Base-by-base conservation (phyloP, 352 stramenopile species). In the Phytophthora pistaciae region DNA sequence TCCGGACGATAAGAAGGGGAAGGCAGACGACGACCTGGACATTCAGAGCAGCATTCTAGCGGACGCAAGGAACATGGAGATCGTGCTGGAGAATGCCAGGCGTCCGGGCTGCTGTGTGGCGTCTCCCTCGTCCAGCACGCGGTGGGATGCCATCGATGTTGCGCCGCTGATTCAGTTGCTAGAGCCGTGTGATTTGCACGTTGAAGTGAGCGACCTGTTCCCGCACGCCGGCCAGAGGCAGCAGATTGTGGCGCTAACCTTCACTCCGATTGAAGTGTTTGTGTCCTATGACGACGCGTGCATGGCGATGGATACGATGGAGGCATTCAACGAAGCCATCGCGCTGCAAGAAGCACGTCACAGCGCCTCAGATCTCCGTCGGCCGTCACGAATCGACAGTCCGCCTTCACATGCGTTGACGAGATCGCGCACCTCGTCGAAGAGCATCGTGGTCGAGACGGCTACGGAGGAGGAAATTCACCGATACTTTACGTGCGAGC, bases 201-300 rank as follows among this genome's bases (percentile, higher is more conserved):
- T 92, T 3, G 84, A 92, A 57, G 70, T 93, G 18, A 92, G 73
- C 25, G 83, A 93, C 49, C 44, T 95, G 48, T 90, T 91, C 56
- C 83, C 88, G 0, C 75, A 91, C 42, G 84, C 82, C 5, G 76
- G 81, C 5, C 84, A 93, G 54, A 75, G 85, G 6, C 89, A 96
- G 49, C 87, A 95, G 36, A 94, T 93, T 74, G 70, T 94, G 13
- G 75, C 85, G 16, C 64, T 96, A 20, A 79, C 64, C 13, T 90
- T 96, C 64, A 93, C 83, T 55, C 84, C 89, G 5, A 90, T 96
- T 50, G 81, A 94, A 70, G 79, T 94, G 7, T 96, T 91, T 42
- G 68, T 88, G 6, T 96, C 89, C 7, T 93, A 96, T 53, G 86
- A 95, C n/a, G 89, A 96, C 46, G 73, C 68, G 20, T 83, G 84